Evolutionary conservation across 495 filamentous ascomycete species (phyloP).

Genomic region (Oidiodendron maius): DNA sequence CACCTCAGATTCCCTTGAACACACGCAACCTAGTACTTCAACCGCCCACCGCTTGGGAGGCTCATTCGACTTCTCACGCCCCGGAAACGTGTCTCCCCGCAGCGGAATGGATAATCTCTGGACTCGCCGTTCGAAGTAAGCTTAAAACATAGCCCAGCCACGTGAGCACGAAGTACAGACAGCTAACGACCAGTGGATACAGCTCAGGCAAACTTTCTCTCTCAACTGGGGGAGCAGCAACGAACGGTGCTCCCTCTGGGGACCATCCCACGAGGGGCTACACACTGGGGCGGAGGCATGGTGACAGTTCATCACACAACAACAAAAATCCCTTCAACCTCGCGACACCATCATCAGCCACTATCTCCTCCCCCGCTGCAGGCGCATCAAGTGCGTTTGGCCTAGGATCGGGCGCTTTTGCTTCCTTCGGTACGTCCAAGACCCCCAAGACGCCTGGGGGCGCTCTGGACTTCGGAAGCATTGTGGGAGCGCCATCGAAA

Average conservation of each 20-base stretch:
- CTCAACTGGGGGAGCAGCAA: constrained; percentile 58
- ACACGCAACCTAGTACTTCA: constrained; percentile 26
- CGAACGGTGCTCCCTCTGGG: constrained; percentile 43
- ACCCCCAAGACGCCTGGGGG: constrained; percentile 85
- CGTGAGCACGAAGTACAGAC: neutral
- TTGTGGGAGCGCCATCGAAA: constrained; percentile 59
- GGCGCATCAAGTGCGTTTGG: constrained; percentile 91
- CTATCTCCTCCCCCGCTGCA: constrained; percentile 77
- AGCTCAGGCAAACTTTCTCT: constrained; percentile 88
- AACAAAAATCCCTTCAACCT: constrained; percentile 84
- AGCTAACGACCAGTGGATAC: constrained; percentile 7
- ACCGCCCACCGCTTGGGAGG: constrained; percentile 19
- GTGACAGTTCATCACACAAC: constrained; percentile 67
- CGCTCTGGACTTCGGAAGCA: constrained; percentile 62
- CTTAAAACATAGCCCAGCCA: constrained; percentile 10
- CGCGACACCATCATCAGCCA: constrained; percentile 61
- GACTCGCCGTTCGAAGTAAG: constrained; percentile 90
- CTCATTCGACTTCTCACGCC: constrained; percentile 21
- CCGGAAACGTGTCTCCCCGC: constrained; percentile 22
- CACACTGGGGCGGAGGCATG: constrained; percentile 66
- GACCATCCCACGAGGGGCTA: constrained; percentile 58
- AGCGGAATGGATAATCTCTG: constrained; percentile 71
- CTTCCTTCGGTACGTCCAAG: constrained; percentile 81
- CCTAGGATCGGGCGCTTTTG: constrained; percentile 91
- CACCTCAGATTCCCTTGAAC: constrained; percentile 3